Base-by-base conservation (phyloP, 1,139 yeast genomes). In the Meyerozyma smithsonii region DNA sequence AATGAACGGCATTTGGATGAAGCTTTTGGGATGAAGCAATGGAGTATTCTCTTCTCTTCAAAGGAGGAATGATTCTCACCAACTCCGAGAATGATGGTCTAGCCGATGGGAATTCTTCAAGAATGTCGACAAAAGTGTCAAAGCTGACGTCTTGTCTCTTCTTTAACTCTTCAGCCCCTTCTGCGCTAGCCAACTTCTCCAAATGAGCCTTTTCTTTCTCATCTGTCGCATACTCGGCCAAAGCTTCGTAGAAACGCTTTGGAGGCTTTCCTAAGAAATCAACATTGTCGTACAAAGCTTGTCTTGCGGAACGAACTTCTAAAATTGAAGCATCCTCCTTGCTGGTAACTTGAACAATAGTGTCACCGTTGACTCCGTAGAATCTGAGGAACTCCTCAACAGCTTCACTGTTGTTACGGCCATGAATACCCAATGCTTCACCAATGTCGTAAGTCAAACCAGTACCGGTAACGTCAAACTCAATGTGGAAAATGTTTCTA, bases 11-110 rank as follows among this genome's bases (percentile, higher is more conserved):
- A 59, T 86, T 87, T 43, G 92, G 87, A 66, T 90, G 97, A 52
- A 86, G 72, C 59, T 76, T 86, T 66, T 92, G 98, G 25, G 97
- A 90, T 2, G 97, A 89, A 4, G 98, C 97, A 64, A 92, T 92
- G n/a, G 97, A 90, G 61, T 92, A 92, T 65, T 92, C 98, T 72
- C 98, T 85, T 72, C 98, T 84, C 73, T 92, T 92, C 61, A 90
- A 74, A 21, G 96, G 94, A 18, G 95, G 77, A 51, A 92, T 77
- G 42, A 90, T 66, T 52, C 76, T 75, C 28, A 83, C 79, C 54
- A 92, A 74, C 33, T 86, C 89, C 42, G 74, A 74, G 45, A 86
- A 69, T n/a, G 78, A 55, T 18, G 97, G 97, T 61, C 83, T 81
- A 24, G 94, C 96, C 41, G 94, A 82, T 50, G 78, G 72, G 73